Evolutionary conservation across 2,329 filamentous ascomycete species (phyloP), one percentile per base, ranked within the genome.

Genomic region (Gremmenia infestans): DNA sequence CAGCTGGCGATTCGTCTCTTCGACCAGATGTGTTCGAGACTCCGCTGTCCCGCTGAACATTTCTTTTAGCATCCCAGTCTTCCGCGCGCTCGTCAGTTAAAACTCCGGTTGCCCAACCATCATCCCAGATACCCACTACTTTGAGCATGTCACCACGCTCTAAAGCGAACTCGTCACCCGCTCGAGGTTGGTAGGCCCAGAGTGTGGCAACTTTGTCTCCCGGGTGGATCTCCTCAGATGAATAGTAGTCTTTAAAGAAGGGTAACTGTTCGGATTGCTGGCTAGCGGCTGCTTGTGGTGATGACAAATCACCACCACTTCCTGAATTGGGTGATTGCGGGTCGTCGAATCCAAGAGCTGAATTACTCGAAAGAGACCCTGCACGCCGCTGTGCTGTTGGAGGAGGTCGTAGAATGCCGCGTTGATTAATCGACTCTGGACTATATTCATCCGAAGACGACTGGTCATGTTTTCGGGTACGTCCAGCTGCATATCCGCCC

Each of bases 161-260:
- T 39, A 99, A 78, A 40, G 90, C 80, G 68, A 97, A 97, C 70
- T 99, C 94, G 67, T 99, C 94, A 32, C 86, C 84, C 4, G 94
- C 94, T 36, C 94, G 88, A 36, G 94, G 93, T 66, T 96, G 91
- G 72, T 99, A 99, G 2, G 94, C 93, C 94, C 94, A 99, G 14
- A 99, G 81, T 2, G 91, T 90, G 14, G 94, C 83, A 43, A 99
- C 93, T 57, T 88, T 87, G 67, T 97, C 92, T 55, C 89, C 88
- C 0, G 93, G 89, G 66, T 93, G 90, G 56, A 99, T 96, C 66
- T 97, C 92, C 66, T 97, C 94, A 65, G 93, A 87, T 2, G 93
- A 97, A 70, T 99, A 99, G 73, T 99, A 99, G 72, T 99, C 94
- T 70, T 96, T 96, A 83, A 99, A 99, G 69, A 91, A 96, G 4